Evolutionary conservation across 2,329 filamentous ascomycete species (phyloP), one percentile per base, ranked within the genome.

Genomic region (Nannizziopsis arthrosporioides): DNA sequence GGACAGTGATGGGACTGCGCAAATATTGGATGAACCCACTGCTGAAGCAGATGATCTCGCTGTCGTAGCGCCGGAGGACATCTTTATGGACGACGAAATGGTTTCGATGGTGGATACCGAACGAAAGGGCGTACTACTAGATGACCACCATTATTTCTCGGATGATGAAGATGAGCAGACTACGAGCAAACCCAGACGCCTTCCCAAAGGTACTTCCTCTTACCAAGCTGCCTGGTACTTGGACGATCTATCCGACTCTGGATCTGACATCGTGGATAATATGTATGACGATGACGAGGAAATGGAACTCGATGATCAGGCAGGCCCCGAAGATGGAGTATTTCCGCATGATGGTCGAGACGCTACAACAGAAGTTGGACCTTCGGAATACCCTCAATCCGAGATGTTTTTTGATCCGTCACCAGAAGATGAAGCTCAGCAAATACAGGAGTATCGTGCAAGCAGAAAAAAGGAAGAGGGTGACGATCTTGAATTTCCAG

Each of bases 131-230:
- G 92, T 98, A 1, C 71, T 98, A 36, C 74, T 98, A 8, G 92
- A 98, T 56, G 90, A 96, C 56, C 90, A 98, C 64, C 90, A 96
- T 63, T 98, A 98, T 66, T 98, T 96, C 62, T 89, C 89, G 0
- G 90, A 96, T 38, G 90, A 96, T 38, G 87, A 92, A 41, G 83
- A 92, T 46, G 69, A 66, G 3, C 73, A 80, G 46, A 70, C 75
- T 14, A 70, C 79, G 14, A 67, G 74, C 32, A 68, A 70, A 30
- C 85, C 85, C 5, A 92, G 82, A 67, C 79, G 80, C 53, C 68
- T 98, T 17, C 92, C 92, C 0, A 85, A 82, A 65, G 92, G 92
- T 54, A 98, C 92, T 2, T 96, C 92, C 35, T 80, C 82, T 48
- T 96, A 95, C 66, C 92, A 98, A 68, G 78, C 89, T 17, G 89